A percentile compares a stretch with the other conserved stretches of the same genome.
Conservation (phyloP, 2,329 filamentous ascomycete species). For the Drechmeria coniospora region DNA sequence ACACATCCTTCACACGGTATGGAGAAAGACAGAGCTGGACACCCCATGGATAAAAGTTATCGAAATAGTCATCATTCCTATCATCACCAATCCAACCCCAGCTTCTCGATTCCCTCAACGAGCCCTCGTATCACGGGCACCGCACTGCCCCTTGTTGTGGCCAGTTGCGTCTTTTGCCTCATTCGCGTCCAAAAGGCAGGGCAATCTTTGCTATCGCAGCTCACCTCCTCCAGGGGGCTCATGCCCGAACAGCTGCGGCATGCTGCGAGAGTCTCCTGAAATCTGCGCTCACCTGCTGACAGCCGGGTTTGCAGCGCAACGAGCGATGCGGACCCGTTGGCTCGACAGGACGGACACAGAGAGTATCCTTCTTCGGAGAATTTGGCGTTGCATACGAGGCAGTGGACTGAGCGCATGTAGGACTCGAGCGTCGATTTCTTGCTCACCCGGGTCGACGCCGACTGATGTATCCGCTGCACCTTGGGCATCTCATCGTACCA, state of each 20-base stretch:
- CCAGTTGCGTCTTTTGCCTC: constrained; percentile 39
- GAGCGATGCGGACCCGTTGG: constrained; percentile 42
- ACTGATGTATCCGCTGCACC: constrained; percentile 49
- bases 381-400: constrained; percentile 49
- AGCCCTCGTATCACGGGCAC: constrained; percentile 19
- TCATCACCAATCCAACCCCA: constrained; percentile 20
- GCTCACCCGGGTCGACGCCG: constrained; percentile 13
- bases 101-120: constrained; percentile 10
- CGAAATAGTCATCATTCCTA: no score
- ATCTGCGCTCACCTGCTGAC: constrained; percentile 45
- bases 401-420: constrained; percentile 75
- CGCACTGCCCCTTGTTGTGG: constrained; percentile 19
- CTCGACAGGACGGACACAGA: constrained; percentile 44
- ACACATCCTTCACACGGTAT: no score
- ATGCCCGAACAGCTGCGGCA: constrained; percentile 71
- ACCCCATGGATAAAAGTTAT: no score
- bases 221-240: constrained; percentile 59
- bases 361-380: constrained; percentile 15
- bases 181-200: constrained; percentile 75
- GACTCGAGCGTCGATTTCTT: constrained; percentile 69
- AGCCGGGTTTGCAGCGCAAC: constrained; percentile 48
- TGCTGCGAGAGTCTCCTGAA: constrained; percentile 48
- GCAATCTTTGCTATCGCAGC: constrained; percentile 82
- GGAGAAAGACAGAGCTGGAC: no score
- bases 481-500: constrained; percentile 99